Percentiles rank a stretch among this genome's conserved stretches.
phyloP scores from a whole-genome alignment of 257 asterid genomes.

The Petunia axillaris region DNA sequence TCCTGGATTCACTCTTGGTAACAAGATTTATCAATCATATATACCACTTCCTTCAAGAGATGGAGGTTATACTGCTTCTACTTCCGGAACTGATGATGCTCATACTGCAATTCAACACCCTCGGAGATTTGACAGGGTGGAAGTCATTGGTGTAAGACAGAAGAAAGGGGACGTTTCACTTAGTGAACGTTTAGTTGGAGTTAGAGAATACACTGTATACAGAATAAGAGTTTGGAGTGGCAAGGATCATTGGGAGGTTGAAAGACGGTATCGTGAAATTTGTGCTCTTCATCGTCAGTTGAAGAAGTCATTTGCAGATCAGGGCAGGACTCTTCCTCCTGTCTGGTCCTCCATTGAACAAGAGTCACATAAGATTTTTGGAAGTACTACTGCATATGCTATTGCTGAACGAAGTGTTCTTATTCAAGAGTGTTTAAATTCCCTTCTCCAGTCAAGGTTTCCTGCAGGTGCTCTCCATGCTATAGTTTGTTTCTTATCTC shows the following conservation, averaged over 20 bases:
- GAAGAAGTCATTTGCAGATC: conserved; percentile 68
- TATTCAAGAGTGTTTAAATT: conserved; percentile 85
- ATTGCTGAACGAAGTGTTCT: conserved; percentile 80
- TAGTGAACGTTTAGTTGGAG: conserved; percentile 88
- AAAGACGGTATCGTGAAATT: conserved; percentile 90
- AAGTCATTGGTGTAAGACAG: conserved; percentile 82
- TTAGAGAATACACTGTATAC: conserved; percentile 74
- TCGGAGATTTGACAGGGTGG: conserved; percentile 63
- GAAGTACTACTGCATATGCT: conserved; percentile 75
- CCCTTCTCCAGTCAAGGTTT: conserved; percentile 52
- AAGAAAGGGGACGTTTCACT: conserved; percentile 81
- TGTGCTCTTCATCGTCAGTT: conserved; percentile 58
- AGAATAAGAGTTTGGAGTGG: conserved; percentile 71
- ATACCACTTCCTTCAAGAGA: conserved; percentile 69
- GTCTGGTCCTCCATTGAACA: conserved; percentile 79
- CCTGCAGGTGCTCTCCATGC: conserved; percentile 50
- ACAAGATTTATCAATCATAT: conserved; percentile 48
- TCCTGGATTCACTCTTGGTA: conserved; percentile 45
- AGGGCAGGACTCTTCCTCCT: conserved; percentile 76
- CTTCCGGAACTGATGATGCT: conserved; percentile 71
- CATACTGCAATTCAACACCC: conserved; percentile 52
- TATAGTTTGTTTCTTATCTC: conserved; percentile 66
- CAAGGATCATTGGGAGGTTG: conserved; percentile 78
- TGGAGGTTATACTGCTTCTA: conserved; percentile 90
- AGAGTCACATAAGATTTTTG: conserved; percentile 83